These are phyloP conservation scores for Paracorniculantispora psalliotae DNA, from an alignment of 2,329 filamentous ascomycete genomes.

Conservation along the genomic window DNA sequence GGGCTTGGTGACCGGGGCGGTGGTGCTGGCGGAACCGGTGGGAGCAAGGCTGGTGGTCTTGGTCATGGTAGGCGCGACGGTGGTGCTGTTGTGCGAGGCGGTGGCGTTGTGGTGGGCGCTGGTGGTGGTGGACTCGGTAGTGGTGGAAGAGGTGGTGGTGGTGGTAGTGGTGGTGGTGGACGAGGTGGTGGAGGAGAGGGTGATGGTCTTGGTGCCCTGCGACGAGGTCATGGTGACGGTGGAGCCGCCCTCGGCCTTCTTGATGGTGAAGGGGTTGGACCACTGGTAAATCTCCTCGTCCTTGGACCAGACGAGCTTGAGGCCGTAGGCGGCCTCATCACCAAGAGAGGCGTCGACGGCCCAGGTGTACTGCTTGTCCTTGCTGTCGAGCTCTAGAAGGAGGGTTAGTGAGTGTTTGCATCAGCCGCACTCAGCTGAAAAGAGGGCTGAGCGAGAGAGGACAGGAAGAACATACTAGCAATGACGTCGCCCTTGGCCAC, in stretches of 20 bases:
- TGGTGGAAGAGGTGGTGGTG: constrained; percentile 6
- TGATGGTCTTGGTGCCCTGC: constrained; percentile 27
- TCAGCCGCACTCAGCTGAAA: no score
- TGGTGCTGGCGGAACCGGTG: constrained; percentile 21
- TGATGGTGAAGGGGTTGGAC: constrained; percentile 57
- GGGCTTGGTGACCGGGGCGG: constrained; percentile 15
- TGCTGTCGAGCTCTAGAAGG: constrained; percentile 34
- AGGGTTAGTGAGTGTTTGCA: not conserved
- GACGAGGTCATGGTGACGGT: constrained; percentile 26
- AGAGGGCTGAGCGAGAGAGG: not conserved
- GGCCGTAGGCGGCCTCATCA: constrained; percentile 47
- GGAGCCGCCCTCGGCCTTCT: constrained; percentile 23
- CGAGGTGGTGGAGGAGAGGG: constrained; percentile 20
- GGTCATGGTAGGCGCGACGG: not conserved
- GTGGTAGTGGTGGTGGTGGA: constrained; percentile 20
- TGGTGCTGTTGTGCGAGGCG: constrained; percentile 12
- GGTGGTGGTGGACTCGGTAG: constrained; percentile 17
- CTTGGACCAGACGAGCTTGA: constrained; percentile 48
- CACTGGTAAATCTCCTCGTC: constrained; percentile 52
- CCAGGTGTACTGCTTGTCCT: constrained; percentile 45
- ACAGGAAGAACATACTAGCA: constrained; percentile 41
- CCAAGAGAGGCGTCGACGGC: constrained; percentile 41
- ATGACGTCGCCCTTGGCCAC: constrained; percentile 35
- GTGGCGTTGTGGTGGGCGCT: constrained; percentile 23
- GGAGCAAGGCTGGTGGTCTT: constrained; percentile 18